A percentile compares a stretch with the other conserved stretches of the same genome.
Evolutionary conservation across 1,284 basidiomycete genomes (phyloP).

Genomic region (Wolfiporia cocos): DNA sequence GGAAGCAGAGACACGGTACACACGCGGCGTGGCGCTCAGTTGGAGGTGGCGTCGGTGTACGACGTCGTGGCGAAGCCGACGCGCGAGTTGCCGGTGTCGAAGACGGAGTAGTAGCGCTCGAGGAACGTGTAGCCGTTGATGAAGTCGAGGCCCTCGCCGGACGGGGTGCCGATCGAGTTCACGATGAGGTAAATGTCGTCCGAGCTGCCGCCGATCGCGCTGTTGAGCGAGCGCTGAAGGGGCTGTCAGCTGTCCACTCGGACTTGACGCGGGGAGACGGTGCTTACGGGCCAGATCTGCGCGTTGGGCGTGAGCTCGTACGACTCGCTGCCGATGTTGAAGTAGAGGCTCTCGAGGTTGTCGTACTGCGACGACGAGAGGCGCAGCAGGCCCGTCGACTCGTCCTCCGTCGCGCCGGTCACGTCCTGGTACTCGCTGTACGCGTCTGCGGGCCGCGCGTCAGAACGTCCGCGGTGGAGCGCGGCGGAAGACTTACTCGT

Average conservation of each 20-base stretch:
- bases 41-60: constrained; percentile 50
- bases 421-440: constrained; percentile 27
- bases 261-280: constrained; percentile 9
- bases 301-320: constrained; percentile 40
- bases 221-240: constrained; percentile 29
- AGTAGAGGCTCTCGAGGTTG: constrained; percentile 35
- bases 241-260: background rate
- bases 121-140: constrained; percentile 31
- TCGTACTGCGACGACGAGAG: constrained; percentile 31
- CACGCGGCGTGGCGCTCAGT: constrained; percentile 28
- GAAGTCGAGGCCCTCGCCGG: constrained; percentile 31
- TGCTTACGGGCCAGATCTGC: constrained; percentile 40
- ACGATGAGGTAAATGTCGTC: constrained; percentile 43
- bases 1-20: no score
- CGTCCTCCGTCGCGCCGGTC: constrained; percentile 32
- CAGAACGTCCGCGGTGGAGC: background rate
- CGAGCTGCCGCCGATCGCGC: constrained; percentile 33
- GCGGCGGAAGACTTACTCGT: constrained; percentile 16
- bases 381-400: constrained; percentile 33
- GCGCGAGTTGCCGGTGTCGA: constrained; percentile 44
- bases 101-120: constrained; percentile 63
- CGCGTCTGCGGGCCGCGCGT: constrained; percentile 20
- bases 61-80: constrained; percentile 41
- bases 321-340: constrained; percentile 31
- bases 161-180: constrained; percentile 21